Evolutionary conservation across 1,139 yeast species (phyloP), one percentile per base, ranked within the genome.

Genomic region (Taiozyma onychis): DNA sequence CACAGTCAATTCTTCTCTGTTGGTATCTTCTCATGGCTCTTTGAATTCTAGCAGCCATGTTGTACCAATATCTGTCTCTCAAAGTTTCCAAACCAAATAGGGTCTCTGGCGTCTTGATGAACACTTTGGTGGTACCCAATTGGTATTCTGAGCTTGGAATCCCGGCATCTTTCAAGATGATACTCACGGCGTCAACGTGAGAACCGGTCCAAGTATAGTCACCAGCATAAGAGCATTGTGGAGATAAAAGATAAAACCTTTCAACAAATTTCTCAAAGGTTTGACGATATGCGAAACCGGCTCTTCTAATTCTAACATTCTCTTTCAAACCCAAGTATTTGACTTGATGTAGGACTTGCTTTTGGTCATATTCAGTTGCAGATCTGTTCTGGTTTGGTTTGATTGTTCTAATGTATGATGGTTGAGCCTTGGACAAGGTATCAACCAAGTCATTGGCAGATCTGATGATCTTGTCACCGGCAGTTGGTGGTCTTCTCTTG

Each of bases 41-140:
- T 72, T 95, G 99, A 59, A 95, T 93, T 61, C 96, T 80, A 2
- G 96, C 91, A 3, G 99, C 99, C 96, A 93, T 95, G 62, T 88
- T 89, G 65, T 90, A 95, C 99, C 99, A 95, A 66, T 90, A 95
- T 71, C 85, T 87, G 63, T 95, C 99, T 68, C 99, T 81, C 95
- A 91, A 84, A 63, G 89, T 95, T 70, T 95, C 99, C 54, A 95
- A 73, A 0, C 97, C 97, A 68, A 95, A 95, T 59, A 95, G 75
- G 0, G 99, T 93, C 65, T 95, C 99, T 8, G 99, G 99, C 13
- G 96, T 89, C 64, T 95, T 95, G 67, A 95, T 90, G 66, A 95
- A 95, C 3, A 93, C 95, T 68, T 90, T 93, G n/a, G 96, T 79
- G 1, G 86, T 85, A 64, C 99, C 99, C 72, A 93, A 73, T 69